A percentile compares a stretch with the other conserved stretches of the same genome.
These are phyloP conservation scores for Oryza glaberrima DNA, from an alignment of 176 grass and related monocot genomes.

Conservation along the genomic window DNA sequence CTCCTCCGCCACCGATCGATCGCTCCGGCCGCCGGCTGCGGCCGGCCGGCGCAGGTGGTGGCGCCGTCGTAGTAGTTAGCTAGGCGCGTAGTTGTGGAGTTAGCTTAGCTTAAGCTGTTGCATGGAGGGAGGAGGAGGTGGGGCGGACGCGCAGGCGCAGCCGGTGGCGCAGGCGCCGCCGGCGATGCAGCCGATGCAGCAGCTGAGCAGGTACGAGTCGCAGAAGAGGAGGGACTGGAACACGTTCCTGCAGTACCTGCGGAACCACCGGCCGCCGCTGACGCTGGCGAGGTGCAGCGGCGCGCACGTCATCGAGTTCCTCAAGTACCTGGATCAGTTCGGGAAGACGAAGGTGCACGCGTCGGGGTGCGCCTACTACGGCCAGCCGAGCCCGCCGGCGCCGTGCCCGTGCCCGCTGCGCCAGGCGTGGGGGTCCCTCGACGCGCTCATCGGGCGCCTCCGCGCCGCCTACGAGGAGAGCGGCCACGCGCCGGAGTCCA, in stretches of 20 bases:
- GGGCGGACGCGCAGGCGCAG: conserved; percentile 16
- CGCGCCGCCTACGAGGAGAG: conserved; percentile 95
- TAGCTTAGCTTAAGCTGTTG: neutral
- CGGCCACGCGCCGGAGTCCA: conserved; percentile 82
- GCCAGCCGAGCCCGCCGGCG: conserved; percentile 83
- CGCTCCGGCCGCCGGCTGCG: conserved; percentile 21
- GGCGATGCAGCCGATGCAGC: conserved; percentile 33
- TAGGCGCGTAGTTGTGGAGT: neutral
- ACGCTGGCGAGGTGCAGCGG: conserved; percentile 93
- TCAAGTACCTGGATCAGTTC: conserved; percentile 96
- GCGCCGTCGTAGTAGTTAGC: too few species aligned
- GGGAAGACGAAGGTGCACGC: conserved; percentile 99
- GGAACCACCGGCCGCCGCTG: conserved; percentile 92
- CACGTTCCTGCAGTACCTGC: conserved; percentile 99
- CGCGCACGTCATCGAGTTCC: conserved; percentile 98
- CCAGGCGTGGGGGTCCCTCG: conserved; percentile 96
- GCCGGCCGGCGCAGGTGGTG: neutral
- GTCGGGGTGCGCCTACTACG: conserved; percentile 69
- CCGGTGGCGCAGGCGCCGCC: conserved; percentile 32
- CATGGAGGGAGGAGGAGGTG: neutral
- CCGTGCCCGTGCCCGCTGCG: conserved; percentile 85
- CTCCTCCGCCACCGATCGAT: neutral
- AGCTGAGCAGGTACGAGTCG: conserved; percentile 92
- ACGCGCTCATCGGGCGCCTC: conserved; percentile 91
- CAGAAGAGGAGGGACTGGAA: conserved; percentile 99